Evolutionary conservation across 768 basidiomycete species (phyloP), one percentile per base, ranked within the genome.

Genomic region (Phaeolepiota aurea): DNA sequence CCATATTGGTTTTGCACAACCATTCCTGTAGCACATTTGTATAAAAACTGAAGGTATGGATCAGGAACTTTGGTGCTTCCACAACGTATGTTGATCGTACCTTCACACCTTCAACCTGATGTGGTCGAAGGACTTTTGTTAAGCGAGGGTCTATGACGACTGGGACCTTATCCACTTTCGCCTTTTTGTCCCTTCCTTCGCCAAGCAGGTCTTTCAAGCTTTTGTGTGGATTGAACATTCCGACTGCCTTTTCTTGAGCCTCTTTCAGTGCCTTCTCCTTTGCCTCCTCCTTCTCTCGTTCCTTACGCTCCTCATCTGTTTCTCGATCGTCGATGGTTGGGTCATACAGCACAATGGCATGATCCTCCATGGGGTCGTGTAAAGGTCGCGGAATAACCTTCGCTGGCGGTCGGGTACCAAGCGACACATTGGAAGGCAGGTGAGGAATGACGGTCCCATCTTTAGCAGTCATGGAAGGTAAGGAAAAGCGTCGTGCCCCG

Each of bases 91-190:
- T 36, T 13, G 21, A 18, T 53, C 69, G 44, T 48, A 91, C 92
- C 73, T 94, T 94, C 43, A 98, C 93, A 45, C 94, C 94, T 59
- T 98, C 96, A 18, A 99, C 79, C 60, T 99, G 94, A 80, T 99
- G 94, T 14, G 94, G 94, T 33, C 94, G 77, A 19, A 99, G 72
- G 13, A 94, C 87, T 57, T 89, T 94, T 22, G 74, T 64, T 23
- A 99, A 64, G 28, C 75, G 70, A 3, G 94, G 94, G 55, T 97
- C 94, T 32, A 99, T 96, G 28, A 99, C 96, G 9, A 99, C 94
- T 2, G 94, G 86, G 2, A 99, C 90, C 61, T 96, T 98, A 11
- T 72, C 66, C 14, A 65, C 61, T 40, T 72, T 68, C 45, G 72
- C 71, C 54, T 82, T 83, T 66, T 79, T 77, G 51, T 74, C 75